Evolutionary conservation across 129 eudicot genomes (phyloP).

Genomic region (Mikania micrantha): DNA sequence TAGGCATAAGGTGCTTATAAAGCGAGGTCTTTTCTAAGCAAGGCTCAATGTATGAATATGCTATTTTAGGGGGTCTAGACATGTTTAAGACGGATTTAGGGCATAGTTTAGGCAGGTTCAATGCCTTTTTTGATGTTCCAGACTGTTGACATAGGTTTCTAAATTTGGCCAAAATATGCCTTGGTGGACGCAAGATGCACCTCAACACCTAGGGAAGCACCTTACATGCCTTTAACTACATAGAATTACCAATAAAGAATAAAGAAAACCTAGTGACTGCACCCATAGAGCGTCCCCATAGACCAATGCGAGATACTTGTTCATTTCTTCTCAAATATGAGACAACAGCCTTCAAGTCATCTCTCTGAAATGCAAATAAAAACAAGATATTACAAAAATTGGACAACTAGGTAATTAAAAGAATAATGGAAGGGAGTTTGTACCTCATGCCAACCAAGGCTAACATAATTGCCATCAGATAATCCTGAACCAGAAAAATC

Average conservation of each 20-base stretch:
- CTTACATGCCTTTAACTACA: no score
- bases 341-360: slow-evolving; percentile 88
- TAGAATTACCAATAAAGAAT: not conserved
- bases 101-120: no score
- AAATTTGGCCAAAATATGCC: no score
- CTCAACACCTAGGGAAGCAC: no score
- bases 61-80: no score
- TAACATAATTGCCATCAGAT: slow-evolving; percentile 96
- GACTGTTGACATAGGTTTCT: no score
- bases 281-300: slow-evolving; percentile 99
- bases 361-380: slow-evolving; percentile 40
- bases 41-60: no score
- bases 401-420: not conserved
- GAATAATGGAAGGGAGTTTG: not conserved
- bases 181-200: no score
- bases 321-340: slow-evolving; percentile 78
- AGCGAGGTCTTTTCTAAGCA: no score
- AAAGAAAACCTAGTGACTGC: slow-evolving; percentile 82
- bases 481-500: slow-evolving; percentile 98
- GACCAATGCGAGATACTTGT: slow-evolving; percentile 76
- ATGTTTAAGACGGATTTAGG: no score
- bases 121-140: no score
- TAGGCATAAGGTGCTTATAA: no score
- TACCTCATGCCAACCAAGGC: slow-evolving; percentile 94
- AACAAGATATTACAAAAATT: not conserved